phyloP scores from a whole-genome alignment of 257 asterid genomes.

The Eucommia ulmoides region DNA sequence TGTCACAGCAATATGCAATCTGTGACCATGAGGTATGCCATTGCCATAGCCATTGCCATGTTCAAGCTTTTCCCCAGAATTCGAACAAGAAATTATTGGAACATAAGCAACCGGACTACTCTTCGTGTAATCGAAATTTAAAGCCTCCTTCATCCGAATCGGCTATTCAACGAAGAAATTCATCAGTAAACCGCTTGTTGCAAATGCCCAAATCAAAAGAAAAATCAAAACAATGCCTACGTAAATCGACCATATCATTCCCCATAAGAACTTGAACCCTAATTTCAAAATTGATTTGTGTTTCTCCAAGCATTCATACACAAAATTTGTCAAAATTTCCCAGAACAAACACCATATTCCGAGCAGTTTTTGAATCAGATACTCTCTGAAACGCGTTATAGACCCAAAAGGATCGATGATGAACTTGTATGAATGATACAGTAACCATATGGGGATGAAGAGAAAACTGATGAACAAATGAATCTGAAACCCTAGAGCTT shows the following conservation, averaged over 20 bases:
- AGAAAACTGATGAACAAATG: slow-evolving; percentile 28
- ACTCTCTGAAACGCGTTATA: slow-evolving; percentile 24
- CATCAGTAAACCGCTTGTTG: slow-evolving; percentile 48
- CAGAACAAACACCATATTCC: slow-evolving; percentile 20
- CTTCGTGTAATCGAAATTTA: slow-evolving; percentile 85
- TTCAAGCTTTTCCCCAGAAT: slow-evolving; percentile 27
- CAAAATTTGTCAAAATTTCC: slow-evolving; percentile 19
- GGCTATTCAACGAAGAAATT: slow-evolving; percentile 66
- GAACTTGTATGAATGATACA: slow-evolving; percentile 44
- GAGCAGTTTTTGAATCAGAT: slow-evolving; percentile 16
- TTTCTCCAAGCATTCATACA: slow-evolving; percentile 46
- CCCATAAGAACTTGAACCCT: slow-evolving; percentile 78
- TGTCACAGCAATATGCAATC: slow-evolving; percentile 59
- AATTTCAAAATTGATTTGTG: slow-evolving; percentile 50
- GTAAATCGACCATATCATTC: slow-evolving; percentile 74
- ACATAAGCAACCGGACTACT: slow-evolving; percentile 74
- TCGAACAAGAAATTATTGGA: slow-evolving; percentile 28
- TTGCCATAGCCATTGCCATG: slow-evolving; percentile 23
- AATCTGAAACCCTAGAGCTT: slow-evolving; percentile 43
- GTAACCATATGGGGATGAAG: slow-evolving; percentile 33
- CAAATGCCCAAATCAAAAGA: slow-evolving; percentile 53
- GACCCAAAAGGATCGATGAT: slow-evolving; percentile 56
- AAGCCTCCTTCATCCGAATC: slow-evolving; percentile 32
- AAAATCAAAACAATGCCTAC: slow-evolving; percentile 60
- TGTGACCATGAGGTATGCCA: slow-evolving; percentile 53